Evolutionary conservation across 495 filamentous ascomycete genomes (phyloP).

Genomic region (Neurospora sp.): DNA sequence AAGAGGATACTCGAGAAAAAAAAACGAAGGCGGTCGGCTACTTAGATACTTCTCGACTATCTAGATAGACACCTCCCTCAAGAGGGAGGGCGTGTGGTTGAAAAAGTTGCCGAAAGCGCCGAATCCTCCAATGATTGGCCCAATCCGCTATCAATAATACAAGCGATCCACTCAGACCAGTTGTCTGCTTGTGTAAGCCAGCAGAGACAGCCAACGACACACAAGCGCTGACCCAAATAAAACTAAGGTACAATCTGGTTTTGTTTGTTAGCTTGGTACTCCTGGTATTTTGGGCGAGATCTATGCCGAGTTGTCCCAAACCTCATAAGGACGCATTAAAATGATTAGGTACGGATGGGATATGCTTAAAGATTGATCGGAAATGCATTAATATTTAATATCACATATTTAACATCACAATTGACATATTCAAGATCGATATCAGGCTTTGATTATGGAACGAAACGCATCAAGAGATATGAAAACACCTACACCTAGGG

Average conservation of each 20-base stretch:
- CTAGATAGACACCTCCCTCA: neutral
- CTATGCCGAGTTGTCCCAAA: too few relatives aligned
- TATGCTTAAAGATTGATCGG: too few relatives aligned
- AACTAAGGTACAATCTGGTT: neutral
- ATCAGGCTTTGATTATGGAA: too few relatives aligned
- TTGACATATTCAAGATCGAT: too few relatives aligned
- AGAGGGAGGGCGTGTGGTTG: neutral
- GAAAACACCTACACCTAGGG: too few relatives aligned
- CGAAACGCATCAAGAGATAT: too few relatives aligned
- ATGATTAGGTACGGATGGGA: too few relatives aligned
- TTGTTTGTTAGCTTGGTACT: too few relatives aligned
- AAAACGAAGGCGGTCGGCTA: neutral
- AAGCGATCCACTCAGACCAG: neutral
- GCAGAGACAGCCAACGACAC: neutral
- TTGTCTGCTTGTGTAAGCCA: neutral
- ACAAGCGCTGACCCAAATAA: neutral
- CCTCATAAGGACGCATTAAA: too few relatives aligned
- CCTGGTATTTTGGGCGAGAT: too few relatives aligned
- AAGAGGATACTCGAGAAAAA: neutral
- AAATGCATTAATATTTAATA: too few relatives aligned
- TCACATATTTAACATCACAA: too few relatives aligned
- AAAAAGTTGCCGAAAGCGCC: neutral
- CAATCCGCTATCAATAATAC: neutral
- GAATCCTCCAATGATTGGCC: neutral
- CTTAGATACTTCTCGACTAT: neutral